These are phyloP conservation scores for Neocucurbitaria cava DNA, from an alignment of 2,329 filamentous ascomycete genomes.

Conservation along the genomic window DNA sequence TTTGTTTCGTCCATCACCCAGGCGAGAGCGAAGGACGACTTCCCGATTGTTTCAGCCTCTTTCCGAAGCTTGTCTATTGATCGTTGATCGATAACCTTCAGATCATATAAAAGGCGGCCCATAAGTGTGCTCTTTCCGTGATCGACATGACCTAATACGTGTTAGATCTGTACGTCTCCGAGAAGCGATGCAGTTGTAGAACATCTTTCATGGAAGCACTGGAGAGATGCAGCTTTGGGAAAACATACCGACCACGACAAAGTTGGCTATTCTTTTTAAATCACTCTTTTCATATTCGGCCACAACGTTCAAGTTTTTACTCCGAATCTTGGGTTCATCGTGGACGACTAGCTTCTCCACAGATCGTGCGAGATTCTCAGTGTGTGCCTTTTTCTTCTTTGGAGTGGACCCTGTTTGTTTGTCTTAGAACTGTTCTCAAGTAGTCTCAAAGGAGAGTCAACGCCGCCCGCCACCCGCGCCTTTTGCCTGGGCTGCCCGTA, in stretches of 20 bases:
- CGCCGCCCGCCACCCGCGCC: slow-evolving; percentile 49
- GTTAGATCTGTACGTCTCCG: slow-evolving; percentile 2
- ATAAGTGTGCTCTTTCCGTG: slow-evolving; percentile 98
- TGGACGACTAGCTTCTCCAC: slow-evolving; percentile 56
- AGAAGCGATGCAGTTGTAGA: no score
- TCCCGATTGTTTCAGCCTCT: slow-evolving; percentile 90
- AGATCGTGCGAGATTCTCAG: slow-evolving; percentile 52
- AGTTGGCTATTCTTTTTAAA: slow-evolving; percentile 82
- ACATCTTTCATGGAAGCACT: neutral
- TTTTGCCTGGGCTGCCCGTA: slow-evolving; percentile 76
- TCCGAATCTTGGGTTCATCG: slow-evolving; percentile 63
- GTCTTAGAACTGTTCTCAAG: slow-evolving; percentile 28
- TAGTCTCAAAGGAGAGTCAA: slow-evolving; percentile 23
- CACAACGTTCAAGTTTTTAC: slow-evolving; percentile 84
- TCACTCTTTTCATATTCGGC: slow-evolving; percentile 78
- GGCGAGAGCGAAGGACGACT: slow-evolving; percentile 92
- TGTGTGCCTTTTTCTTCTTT: slow-evolving; percentile 37
- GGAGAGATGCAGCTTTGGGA: neutral
- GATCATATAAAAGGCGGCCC: slow-evolving; percentile 89
- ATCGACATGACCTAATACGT: slow-evolving; percentile 80
- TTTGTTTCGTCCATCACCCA: slow-evolving; percentile 95
- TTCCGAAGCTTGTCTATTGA: slow-evolving; percentile 87
- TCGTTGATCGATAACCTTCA: slow-evolving; percentile 85
- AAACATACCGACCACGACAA: slow-evolving; percentile 86
- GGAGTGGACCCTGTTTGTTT: slow-evolving; percentile 31